Evolutionary conservation across 1,139 yeast genomes (phyloP).

Genomic region (Geotrichum armillariae): DNA sequence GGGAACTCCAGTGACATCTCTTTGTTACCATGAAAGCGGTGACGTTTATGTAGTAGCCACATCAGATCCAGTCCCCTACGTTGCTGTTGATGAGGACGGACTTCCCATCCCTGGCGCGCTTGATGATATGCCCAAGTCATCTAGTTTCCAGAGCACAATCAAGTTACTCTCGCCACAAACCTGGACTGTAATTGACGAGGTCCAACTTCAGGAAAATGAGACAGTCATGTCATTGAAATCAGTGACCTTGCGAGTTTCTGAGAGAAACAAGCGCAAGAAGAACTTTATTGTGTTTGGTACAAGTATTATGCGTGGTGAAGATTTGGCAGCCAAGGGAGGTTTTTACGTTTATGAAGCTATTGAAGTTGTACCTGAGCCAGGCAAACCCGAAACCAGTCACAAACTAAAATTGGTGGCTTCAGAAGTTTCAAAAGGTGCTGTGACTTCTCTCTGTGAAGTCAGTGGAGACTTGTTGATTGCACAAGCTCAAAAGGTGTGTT

Average conservation of each 20-base stretch:
- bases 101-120: slow-evolving; percentile 60
- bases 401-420: slow-evolving; percentile 73
- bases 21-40: slow-evolving; percentile 72
- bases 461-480: slow-evolving; percentile 83
- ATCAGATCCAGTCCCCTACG: slow-evolving; percentile 57
- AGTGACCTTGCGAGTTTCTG: slow-evolving; percentile 55
- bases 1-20: slow-evolving; percentile 65
- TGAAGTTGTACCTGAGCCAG: slow-evolving; percentile 89
- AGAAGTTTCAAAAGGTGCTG: slow-evolving; percentile 85
- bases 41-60: slow-evolving; percentile 68
- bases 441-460: slow-evolving; percentile 72
- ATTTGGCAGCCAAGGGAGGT: slow-evolving; percentile 76
- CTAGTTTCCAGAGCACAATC: slow-evolving; percentile 58
- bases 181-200: slow-evolving; percentile 75
- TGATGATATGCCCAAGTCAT: slow-evolving; percentile 52
- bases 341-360: slow-evolving; percentile 74
- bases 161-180: slow-evolving; percentile 69
- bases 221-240: slow-evolving; percentile 60
- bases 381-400: slow-evolving; percentile 78
- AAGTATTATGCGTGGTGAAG: slow-evolving; percentile 77
- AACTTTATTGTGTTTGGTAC: slow-evolving; percentile 81
- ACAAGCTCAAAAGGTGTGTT: slow-evolving; percentile 73
- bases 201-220: slow-evolving; percentile 68
- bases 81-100: slow-evolving; percentile 76
- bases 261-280: slow-evolving; percentile 55